Conservation (phyloP, 2,329 filamentous ascomycete species). For the Chaetoscypha palmicola region DNA sequence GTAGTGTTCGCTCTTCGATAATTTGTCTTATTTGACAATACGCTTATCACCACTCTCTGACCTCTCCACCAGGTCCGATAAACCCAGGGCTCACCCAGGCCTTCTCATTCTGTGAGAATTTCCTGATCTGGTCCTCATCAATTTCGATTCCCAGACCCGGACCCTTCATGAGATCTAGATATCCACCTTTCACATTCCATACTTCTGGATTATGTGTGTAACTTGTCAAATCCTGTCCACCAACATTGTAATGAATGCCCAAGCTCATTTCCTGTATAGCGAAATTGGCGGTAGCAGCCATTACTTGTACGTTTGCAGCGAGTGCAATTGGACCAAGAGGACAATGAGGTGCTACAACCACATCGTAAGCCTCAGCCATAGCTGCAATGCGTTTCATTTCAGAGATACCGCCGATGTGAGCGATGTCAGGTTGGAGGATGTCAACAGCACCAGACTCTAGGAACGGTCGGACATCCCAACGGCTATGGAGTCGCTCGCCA, state of each 20-base stretch:
- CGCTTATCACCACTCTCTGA: constrained; percentile 55
- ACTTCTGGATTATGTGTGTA: constrained; percentile 60
- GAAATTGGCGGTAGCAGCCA: constrained; percentile 54
- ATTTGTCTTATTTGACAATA: too few relatives aligned
- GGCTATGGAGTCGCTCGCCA: constrained; percentile 62
- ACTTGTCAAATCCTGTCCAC: constrained; percentile 55
- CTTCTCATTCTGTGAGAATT: constrained; percentile 48
- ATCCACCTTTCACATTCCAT: constrained; percentile 60
- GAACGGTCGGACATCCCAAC: constrained; percentile 69
- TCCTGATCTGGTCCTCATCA: constrained; percentile 61
- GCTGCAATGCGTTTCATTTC: constrained; percentile 62
- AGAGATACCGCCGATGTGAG: constrained; percentile 65
- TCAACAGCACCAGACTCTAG: constrained; percentile 62
- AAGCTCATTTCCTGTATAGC: constrained; percentile 72
- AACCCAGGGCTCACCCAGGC: constrained; percentile 64
- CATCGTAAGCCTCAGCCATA: constrained; percentile 68
- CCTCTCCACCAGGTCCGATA: constrained; percentile 57
- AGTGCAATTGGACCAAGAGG: constrained; percentile 67
- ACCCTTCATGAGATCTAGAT: constrained; percentile 51
- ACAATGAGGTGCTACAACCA: constrained; percentile 66
- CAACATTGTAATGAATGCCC: constrained; percentile 72
- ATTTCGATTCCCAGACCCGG: constrained; percentile 63
- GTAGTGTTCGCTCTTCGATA: too few relatives aligned
- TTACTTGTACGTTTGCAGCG: constrained; percentile 64
- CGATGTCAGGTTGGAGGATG: constrained; percentile 66